phyloP scores from a whole-genome alignment of 257 asterid genomes.

The Solanum sitiens region DNA sequence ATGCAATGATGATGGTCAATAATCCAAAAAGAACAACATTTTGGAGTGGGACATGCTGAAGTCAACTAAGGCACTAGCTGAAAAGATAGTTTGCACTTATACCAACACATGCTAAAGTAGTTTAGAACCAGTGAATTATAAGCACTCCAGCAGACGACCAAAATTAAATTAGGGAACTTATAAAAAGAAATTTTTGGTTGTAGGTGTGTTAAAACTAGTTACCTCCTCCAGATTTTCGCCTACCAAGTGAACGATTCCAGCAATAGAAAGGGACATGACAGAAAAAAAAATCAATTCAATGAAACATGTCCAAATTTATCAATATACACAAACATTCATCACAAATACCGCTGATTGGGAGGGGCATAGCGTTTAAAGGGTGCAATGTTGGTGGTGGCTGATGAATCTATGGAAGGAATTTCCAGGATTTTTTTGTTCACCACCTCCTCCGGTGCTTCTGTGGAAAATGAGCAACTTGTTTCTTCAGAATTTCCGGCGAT shows the following conservation, averaged over 20 bases:
- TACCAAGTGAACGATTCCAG: constrained; percentile 72
- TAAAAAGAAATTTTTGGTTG: not conserved
- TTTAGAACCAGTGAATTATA: not conserved
- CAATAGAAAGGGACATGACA: constrained; percentile 8
- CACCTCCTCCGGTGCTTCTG: not conserved
- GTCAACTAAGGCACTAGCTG: not conserved
- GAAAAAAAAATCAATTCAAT: not conserved
- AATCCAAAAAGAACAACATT: not conserved
- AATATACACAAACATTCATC: not conserved
- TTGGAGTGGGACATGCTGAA: not conserved
- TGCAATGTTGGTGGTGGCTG: constrained; percentile 45
- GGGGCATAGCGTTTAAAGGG: constrained; percentile 81
- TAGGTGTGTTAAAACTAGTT: constrained; percentile 1
- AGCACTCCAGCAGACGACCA: not conserved
- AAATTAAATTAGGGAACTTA: not conserved
- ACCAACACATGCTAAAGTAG: not conserved
- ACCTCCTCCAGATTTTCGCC: constrained; percentile 94
- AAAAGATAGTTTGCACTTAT: not conserved
- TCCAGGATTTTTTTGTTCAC: constrained; percentile 38
- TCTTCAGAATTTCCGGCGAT: not conserved
- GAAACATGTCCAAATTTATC: not conserved
- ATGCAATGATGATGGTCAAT: not conserved
- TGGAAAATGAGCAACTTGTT: not conserved
- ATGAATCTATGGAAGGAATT: constrained; percentile 47
- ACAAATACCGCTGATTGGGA: constrained; percentile 65